A percentile compares a stretch with the other conserved stretches of the same genome.
These are phyloP conservation scores for Alternaria tenuissima DNA, from an alignment of 2,329 filamentous ascomycete genomes.

Conservation along the genomic window DNA sequence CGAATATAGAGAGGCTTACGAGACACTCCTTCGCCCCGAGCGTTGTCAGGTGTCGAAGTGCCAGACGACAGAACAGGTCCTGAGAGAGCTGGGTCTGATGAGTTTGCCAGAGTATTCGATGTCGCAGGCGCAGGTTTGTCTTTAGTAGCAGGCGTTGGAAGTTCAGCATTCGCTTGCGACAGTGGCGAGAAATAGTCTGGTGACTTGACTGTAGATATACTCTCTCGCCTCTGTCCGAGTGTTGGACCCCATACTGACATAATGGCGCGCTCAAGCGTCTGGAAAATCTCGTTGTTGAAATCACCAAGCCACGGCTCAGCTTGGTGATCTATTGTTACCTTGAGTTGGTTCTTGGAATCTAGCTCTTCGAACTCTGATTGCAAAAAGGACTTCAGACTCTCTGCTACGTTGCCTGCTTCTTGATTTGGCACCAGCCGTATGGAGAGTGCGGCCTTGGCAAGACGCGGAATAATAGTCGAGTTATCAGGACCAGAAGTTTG, in stretches of 20 bases:
- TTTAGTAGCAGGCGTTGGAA: constrained; percentile 13
- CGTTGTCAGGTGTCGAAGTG: constrained; percentile 2
- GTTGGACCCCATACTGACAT: constrained; percentile 80
- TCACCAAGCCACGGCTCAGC: constrained; percentile 97
- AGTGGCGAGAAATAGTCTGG: constrained; percentile 26
- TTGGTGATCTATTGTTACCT: constrained; percentile 86
- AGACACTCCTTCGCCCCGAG: not conserved
- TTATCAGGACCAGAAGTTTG: constrained; percentile 89
- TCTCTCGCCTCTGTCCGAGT: constrained; percentile 39
- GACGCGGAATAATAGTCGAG: constrained; percentile 87
- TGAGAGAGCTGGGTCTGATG: constrained; percentile 30
- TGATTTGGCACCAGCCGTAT: constrained; percentile 94
- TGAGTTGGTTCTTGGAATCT: constrained; percentile 81
- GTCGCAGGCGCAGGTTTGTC: constrained; percentile 55
- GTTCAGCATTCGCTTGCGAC: constrained; percentile 17
- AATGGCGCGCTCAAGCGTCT: constrained; percentile 84
- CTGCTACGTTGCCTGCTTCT: constrained; percentile 79
- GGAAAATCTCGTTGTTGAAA: constrained; percentile 88
- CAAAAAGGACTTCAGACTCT: constrained; percentile 72
- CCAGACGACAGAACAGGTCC: constrained; percentile 4
- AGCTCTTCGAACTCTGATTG: constrained; percentile 75
- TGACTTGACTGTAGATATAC: constrained; percentile 14
- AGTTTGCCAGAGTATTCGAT: constrained; percentile 60
- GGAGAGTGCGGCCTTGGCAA: constrained; percentile 87
- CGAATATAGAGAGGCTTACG: constrained; percentile 86